Evolutionary conservation across 2,329 filamentous ascomycete species (phyloP).

Genomic region (Bisporella sp.): DNA sequence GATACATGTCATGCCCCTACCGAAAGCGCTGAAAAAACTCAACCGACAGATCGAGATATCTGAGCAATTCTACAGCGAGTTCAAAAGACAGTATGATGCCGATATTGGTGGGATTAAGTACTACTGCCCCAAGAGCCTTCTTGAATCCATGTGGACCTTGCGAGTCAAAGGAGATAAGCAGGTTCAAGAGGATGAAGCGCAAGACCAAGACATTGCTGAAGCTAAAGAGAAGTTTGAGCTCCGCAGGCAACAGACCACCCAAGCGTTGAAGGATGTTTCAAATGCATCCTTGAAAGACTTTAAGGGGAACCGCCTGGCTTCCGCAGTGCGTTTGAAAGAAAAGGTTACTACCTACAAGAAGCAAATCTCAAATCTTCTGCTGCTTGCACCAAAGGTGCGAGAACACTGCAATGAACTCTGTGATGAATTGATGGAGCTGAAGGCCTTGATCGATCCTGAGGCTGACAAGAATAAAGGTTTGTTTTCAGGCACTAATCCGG

Average conservation of each 20-base stretch:
- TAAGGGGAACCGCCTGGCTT: background rate
- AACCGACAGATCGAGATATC: slow-evolving; percentile 11
- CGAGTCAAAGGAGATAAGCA: slow-evolving; percentile 11
- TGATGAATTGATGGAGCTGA: slow-evolving; percentile 14
- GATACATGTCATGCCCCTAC: slow-evolving; percentile 1
- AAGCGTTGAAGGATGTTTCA: slow-evolving; percentile 5
- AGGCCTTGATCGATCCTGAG: slow-evolving; percentile 12
- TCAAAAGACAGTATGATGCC: slow-evolving; percentile 12
- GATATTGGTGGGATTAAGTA: slow-evolving; percentile 11
- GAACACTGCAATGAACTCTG: slow-evolving; percentile 16
- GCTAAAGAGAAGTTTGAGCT: background rate
- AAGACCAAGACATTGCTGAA: background rate
- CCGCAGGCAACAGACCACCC: background rate
- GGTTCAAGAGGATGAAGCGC: background rate
- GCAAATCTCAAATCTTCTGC: slow-evolving; percentile 13
- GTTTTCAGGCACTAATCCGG: slow-evolving; percentile 4
- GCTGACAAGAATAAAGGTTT: slow-evolving; percentile 9
- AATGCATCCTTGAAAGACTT: background rate
- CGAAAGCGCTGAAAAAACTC: slow-evolving; percentile 9
- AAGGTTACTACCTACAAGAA: slow-evolving; percentile 10
- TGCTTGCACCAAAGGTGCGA: slow-evolving; percentile 5
- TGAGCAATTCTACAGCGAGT: slow-evolving; percentile 14
- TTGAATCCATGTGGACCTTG: slow-evolving; percentile 12
- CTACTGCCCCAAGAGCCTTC: slow-evolving; percentile 9
- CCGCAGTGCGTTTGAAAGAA: slow-evolving; percentile 7